A percentile compares a stretch with the other conserved stretches of the same genome.
These are phyloP conservation scores for Urtica urens DNA, from an alignment of 306 rosid genomes.

Conservation along the genomic window DNA sequence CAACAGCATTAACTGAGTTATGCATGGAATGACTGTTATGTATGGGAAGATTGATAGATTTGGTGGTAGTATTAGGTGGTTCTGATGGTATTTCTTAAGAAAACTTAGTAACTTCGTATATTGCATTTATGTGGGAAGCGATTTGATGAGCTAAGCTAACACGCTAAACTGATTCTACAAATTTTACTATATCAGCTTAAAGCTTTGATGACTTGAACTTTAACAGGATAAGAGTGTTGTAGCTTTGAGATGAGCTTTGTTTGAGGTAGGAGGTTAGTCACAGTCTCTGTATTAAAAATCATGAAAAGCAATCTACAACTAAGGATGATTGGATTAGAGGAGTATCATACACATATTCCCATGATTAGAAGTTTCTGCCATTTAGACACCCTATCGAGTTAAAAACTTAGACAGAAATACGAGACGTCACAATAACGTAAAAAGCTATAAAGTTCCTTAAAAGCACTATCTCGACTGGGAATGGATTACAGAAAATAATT, in stretches of 20 bases:
- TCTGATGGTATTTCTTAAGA: background rate
- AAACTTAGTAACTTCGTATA: conserved; percentile 14
- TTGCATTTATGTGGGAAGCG: conserved; percentile 3
- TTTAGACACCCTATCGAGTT: too few species aligned
- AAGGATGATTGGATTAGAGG: background rate
- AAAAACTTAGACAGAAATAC: too few species aligned
- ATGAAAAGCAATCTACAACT: background rate
- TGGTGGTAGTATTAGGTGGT: background rate
- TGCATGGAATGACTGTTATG: background rate
- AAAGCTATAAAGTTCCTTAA: too few species aligned
- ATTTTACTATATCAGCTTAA: background rate
- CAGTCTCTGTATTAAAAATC: background rate
- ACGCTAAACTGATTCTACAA: background rate
- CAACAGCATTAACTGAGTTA: conserved; percentile 3
- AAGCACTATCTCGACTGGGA: too few species aligned
- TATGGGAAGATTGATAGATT: conserved; percentile 3
- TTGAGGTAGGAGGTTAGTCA: conserved; percentile 1
- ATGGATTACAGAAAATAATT: too few species aligned
- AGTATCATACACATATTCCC: background rate
- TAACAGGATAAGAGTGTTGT: background rate
- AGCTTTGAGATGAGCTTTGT: background rate
- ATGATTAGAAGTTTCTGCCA: background rate
- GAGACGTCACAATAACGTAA: too few species aligned
- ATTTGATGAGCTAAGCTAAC: conserved; percentile 4
- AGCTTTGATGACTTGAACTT: background rate